phyloP scores from a whole-genome alignment of 2,329 filamentous ascomycete genomes.

The Aspergillus tubingensis region DNA sequence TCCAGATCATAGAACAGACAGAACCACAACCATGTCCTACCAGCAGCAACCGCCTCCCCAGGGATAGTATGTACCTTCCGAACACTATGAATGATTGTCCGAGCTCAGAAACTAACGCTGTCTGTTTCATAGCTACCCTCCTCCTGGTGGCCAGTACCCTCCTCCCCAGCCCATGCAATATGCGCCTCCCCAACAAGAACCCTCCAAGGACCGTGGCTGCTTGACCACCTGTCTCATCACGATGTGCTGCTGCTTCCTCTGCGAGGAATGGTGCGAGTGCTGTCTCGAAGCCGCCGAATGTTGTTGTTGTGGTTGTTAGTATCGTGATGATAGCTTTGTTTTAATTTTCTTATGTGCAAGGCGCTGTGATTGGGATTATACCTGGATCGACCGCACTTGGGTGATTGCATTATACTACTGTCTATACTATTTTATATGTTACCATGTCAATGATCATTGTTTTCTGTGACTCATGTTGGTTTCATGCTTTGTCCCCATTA shows the following conservation, averaged over 20 bases:
- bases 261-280: constrained; percentile 24
- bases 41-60: constrained; percentile 5
- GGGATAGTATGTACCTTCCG: constrained; percentile 1
- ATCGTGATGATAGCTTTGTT: background rate
- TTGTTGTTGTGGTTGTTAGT: constrained; percentile 21
- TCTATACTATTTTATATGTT: background rate
- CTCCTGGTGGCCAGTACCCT: constrained; percentile 12
- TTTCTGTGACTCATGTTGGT: too few species aligned
- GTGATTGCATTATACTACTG: background rate
- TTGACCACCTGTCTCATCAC: constrained; percentile 23
- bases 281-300: constrained; percentile 22
- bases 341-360: background rate
- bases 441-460: background rate
- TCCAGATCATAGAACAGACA: background rate
- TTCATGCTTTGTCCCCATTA: too few species aligned
- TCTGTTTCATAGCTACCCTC: constrained; percentile 13
- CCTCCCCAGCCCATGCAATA: constrained; percentile 22
- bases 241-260: constrained; percentile 25
- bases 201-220: constrained; percentile 22
- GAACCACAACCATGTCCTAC: background rate
- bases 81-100: background rate
- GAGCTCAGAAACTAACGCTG: background rate
- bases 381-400: background rate
- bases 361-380: background rate
- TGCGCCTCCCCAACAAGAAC: constrained; percentile 17